Conservation (phyloP, 2,329 filamentous ascomycete species). For the Elsinoe batatas region DNA sequence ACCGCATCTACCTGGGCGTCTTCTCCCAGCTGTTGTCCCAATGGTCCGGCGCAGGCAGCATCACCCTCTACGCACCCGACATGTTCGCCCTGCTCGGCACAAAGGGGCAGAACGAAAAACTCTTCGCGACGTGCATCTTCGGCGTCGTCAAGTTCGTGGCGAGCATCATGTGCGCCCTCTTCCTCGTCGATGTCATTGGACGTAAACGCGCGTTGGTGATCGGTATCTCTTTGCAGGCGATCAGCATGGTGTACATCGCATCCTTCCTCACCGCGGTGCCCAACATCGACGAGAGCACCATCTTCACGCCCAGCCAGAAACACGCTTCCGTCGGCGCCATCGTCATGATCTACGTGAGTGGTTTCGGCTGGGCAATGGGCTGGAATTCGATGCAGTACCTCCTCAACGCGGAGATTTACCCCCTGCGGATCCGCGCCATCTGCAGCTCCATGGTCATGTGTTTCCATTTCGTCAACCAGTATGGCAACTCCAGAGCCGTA, state of each 20-base stretch:
- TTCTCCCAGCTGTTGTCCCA: conserved; percentile 61
- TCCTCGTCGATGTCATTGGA: conserved; percentile 68
- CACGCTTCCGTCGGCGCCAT: conserved; percentile 55
- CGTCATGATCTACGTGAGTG: conserved; percentile 41
- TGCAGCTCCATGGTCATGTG: conserved; percentile 63
- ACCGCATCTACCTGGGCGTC: conserved; percentile 57
- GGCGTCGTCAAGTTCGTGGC: conserved; percentile 62
- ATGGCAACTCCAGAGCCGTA: conserved; percentile 61
- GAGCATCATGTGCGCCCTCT: conserved; percentile 59
- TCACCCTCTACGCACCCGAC: conserved; percentile 65
- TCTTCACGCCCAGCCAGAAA: conserved; percentile 39
- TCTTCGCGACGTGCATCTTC: conserved; percentile 64
- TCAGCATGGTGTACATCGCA: conserved; percentile 43
- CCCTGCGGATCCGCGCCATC: conserved; percentile 59
- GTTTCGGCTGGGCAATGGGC: conserved; percentile 53
- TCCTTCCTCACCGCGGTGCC: conserved; percentile 46
- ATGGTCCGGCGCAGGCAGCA: conserved; percentile 59
- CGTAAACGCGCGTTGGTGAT: conserved; percentile 48
- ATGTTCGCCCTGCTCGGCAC: conserved; percentile 63
- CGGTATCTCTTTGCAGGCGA: conserved; percentile 39
- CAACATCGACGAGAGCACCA: conserved; percentile 40
- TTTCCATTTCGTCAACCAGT: conserved; percentile 65
- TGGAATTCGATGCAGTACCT: conserved; percentile 74
- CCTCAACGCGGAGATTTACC: conserved; percentile 64
- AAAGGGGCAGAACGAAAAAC: conserved; percentile 52